Evolutionary conservation across 495 filamentous ascomycete species (phyloP).

Genomic region (Parathielavia hyrcaniae): DNA sequence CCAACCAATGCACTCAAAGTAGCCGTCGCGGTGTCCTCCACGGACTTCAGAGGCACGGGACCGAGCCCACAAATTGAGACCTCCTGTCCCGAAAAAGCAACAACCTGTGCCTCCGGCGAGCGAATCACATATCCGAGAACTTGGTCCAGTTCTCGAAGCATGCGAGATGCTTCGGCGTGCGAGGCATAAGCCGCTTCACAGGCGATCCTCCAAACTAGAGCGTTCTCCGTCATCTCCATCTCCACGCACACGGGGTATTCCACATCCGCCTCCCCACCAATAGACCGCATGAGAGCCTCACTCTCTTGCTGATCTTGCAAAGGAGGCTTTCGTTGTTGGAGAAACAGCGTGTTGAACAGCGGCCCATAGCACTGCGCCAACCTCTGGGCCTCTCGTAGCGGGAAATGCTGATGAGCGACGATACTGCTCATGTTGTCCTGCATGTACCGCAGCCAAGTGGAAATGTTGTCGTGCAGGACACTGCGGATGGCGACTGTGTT

Average conservation of each 20-base stretch:
- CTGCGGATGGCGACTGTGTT: slow-evolving; percentile 63
- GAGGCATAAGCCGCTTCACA: slow-evolving; percentile 53
- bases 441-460: slow-evolving; percentile 58
- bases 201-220: slow-evolving; percentile 61
- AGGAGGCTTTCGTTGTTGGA: slow-evolving; percentile 48
- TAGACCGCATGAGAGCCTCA: slow-evolving; percentile 42
- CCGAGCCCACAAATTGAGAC: slow-evolving; percentile 51
- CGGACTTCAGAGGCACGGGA: neutral
- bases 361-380: slow-evolving; percentile 29
- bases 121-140: slow-evolving; percentile 50
- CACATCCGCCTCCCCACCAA: slow-evolving; percentile 54
- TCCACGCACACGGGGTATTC: slow-evolving; percentile 79
- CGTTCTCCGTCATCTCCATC: slow-evolving; percentile 54
- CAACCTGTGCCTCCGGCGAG: slow-evolving; percentile 40
- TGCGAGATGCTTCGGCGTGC: slow-evolving; percentile 29
- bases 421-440: slow-evolving; percentile 54
- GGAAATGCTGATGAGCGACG: slow-evolving; percentile 56
- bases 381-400: slow-evolving; percentile 56
- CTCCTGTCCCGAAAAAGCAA: slow-evolving; percentile 44
- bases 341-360: slow-evolving; percentile 65
- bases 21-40: too few species aligned
- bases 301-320: neutral
- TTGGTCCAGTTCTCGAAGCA: slow-evolving; percentile 51
- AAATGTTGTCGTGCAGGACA: slow-evolving; percentile 55
- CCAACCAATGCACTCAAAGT: neutral